Evolutionary conservation across 306 rosid species (phyloP), one percentile per base, ranked within the genome.

Genomic region (Quercus parvula): DNA sequence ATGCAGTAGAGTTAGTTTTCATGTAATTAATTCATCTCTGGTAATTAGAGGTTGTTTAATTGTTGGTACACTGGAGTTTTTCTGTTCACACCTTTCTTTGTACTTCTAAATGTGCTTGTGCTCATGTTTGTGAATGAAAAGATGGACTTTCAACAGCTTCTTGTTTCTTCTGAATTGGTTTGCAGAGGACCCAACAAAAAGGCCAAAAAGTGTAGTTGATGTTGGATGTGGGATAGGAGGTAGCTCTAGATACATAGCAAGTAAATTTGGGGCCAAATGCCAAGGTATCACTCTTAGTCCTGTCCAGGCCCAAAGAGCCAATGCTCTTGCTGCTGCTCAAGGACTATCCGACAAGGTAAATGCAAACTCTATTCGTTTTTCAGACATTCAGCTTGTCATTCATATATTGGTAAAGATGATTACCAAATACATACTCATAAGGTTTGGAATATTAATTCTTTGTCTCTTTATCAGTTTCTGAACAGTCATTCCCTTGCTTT

Each of bases 181-280:
- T 68, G 33, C 64, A 81, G 88, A 84, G 58, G 82, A 44, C 3
- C 56, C 74, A 73, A 13, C 27, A 2, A 81, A 78, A 59, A 62
- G 86, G 77, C 92, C 90, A 1, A 81, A 81, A 87, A 83, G 75
- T 17, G 78, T 89, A 55, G 92, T 94, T 27, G 99, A 94, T 51
- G 99, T 92, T 24, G 99, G 99, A 44, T 94, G 99, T 81, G 99
- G 99, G 77, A 94, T 94, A 52, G 99, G 99, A 6, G 99, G 99
- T 3, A 94, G 99, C 59, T 92, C 99, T 1, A 85, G 99, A 74
- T 92, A 92, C 77, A 11, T 95, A 52, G 92, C 99, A 18, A 63
- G 63, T 56, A 90, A 89, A 67, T 92, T 77, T 56, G 97, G 91
- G 22, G 94, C 95, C 38, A 86, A 46, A 44, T 84, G 86, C 77